phyloP scores from a whole-genome alignment of 306 rosid genomes.

The Delonix regia region DNA sequence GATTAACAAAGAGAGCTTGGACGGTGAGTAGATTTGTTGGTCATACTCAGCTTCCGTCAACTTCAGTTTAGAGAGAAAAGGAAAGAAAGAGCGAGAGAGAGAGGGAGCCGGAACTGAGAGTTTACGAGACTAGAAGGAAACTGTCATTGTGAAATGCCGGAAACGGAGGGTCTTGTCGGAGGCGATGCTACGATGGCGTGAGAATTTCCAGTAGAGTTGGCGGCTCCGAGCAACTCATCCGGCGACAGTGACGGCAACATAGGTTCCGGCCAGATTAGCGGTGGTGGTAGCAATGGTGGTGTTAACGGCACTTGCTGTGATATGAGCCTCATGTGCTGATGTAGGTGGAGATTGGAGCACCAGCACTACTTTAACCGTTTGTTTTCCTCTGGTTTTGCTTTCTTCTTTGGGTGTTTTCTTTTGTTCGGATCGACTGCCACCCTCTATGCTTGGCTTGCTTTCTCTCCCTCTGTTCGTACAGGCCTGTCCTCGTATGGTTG shows the following conservation, averaged over 20 bases:
- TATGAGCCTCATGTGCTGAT: slow-evolving; percentile 58
- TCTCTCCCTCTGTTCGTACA: slow-evolving; percentile 61
- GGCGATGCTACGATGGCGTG: slow-evolving; percentile 42
- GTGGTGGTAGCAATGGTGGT: too few relatives aligned
- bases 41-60: too few relatives aligned
- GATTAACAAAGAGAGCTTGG: too few relatives aligned
- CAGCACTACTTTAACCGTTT: slow-evolving; percentile 52
- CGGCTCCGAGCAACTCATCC: background rate
- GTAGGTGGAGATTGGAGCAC: slow-evolving; percentile 55
- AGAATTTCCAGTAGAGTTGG: too few relatives aligned
- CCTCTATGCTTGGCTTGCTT: slow-evolving; percentile 79
- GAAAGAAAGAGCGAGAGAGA: too few relatives aligned
- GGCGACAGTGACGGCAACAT: slow-evolving; percentile 35
- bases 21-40: too few relatives aligned
- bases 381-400: slow-evolving; percentile 69
- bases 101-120: too few relatives aligned
- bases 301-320: too few relatives aligned
- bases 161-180: slow-evolving; percentile 29
- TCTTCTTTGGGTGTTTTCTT: too few relatives aligned
- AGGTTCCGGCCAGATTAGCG: slow-evolving; percentile 70
- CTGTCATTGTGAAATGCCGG: slow-evolving; percentile 48
- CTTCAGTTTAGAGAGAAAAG: too few relatives aligned
- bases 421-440: too few relatives aligned
- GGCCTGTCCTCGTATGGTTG: slow-evolving; percentile 59
- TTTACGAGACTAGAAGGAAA: too few relatives aligned